Evolutionary conservation across 2,329 filamentous ascomycete species (phyloP).

Genomic region (Ophiocordyceps polyrhachis-furcata): DNA sequence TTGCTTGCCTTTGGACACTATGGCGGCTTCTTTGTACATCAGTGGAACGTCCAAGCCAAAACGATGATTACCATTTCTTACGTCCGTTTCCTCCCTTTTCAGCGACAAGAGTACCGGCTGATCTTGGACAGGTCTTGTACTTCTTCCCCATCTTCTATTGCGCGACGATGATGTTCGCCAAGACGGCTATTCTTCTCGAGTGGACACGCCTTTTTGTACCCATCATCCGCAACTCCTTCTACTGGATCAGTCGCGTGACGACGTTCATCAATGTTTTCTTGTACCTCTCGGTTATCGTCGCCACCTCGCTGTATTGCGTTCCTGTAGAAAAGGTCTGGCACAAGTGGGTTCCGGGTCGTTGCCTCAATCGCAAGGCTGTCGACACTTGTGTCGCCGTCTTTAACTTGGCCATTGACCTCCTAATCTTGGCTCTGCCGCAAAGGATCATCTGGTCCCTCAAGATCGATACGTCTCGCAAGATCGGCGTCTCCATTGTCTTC

Average conservation of each 20-base stretch:
- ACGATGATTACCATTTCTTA: not conserved
- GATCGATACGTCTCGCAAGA: not conserved
- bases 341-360: not conserved
- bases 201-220: conserved; percentile 1
- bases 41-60: not conserved
- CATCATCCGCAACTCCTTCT: not conserved
- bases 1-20: not conserved
- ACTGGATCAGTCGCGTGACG: not conserved
- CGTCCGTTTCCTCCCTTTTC: not conserved
- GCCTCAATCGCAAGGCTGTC: not conserved
- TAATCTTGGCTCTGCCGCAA: conserved; percentile 2
- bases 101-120: not conserved
- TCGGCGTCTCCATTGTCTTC: conserved; percentile 1
- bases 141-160: not conserved
- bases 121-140: not conserved
- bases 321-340: not conserved
- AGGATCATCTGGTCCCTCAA: conserved; percentile 1
- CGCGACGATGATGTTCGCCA: not conserved
- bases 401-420: conserved; percentile 1
- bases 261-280: not conserved
- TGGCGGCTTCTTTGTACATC: not conserved
- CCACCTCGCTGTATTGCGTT: not conserved
- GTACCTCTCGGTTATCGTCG: not conserved
- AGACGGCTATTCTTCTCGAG: conserved; percentile 1
- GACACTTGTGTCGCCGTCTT: not conserved